Evolutionary conservation across 257 asterid genomes (phyloP).

Genomic region (Fraxinus excelsior): DNA sequence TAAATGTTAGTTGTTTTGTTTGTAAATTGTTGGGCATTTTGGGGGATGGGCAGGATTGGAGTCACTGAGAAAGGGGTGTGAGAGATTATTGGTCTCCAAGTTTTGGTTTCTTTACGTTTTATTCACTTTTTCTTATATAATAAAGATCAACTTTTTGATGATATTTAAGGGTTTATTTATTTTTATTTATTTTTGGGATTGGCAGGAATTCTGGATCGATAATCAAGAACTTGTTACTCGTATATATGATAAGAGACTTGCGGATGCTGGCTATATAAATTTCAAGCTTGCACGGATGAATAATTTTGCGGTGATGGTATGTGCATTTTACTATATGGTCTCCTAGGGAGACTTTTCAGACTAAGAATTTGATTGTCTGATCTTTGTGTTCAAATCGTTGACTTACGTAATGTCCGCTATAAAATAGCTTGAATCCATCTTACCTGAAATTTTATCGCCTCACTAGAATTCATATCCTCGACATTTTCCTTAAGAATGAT

Average conservation of each 20-base stretch:
- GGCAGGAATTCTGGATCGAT: slow-evolving; percentile 96
- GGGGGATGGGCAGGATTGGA: slow-evolving; percentile 58
- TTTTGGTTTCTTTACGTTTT: slow-evolving; percentile 15
- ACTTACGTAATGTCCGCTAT: too few species aligned
- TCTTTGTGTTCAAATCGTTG: too few species aligned
- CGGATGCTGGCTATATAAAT: slow-evolving; percentile 84
- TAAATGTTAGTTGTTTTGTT: background rate
- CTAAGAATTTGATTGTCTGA: background rate
- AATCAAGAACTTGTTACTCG: slow-evolving; percentile 78
- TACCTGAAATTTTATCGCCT: too few species aligned
- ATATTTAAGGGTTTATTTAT: background rate
- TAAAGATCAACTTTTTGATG: slow-evolving; percentile 11
- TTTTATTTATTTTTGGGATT: slow-evolving; percentile 7
- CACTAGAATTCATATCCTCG: too few species aligned
- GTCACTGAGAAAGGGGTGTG: slow-evolving; percentile 82
- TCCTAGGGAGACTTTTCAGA: background rate
- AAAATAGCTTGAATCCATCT: too few species aligned
- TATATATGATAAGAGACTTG: slow-evolving; percentile 87
- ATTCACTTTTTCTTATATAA: slow-evolving; percentile 8
- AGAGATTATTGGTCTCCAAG: slow-evolving; percentile 95
- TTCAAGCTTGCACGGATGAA: slow-evolving; percentile 91
- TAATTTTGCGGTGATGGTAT: slow-evolving; percentile 91
- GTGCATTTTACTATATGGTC: background rate
- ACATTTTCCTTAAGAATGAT: too few species aligned
- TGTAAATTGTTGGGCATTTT: slow-evolving; percentile 12